Evolutionary conservation across 108 stramenopile species (phyloP).

Genomic region (Pseudonitzschia multistriata): DNA sequence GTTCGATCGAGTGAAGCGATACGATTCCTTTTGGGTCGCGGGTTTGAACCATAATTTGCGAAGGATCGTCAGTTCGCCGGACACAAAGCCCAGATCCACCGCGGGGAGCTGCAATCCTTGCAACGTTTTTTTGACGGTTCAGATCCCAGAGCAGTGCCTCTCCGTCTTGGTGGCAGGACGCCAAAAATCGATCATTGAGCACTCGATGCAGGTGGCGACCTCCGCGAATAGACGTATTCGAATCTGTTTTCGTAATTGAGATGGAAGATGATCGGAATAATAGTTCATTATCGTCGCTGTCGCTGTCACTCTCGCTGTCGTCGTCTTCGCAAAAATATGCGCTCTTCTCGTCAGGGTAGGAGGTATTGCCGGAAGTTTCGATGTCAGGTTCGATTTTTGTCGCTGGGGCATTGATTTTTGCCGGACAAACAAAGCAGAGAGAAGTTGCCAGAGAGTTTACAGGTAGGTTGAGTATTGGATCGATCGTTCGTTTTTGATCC

Average conservation of each 20-base stretch:
- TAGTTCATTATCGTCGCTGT: conserved; percentile 2
- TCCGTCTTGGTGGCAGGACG: conserved; percentile 45
- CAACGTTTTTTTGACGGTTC: conserved; percentile 10
- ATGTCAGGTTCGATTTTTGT: neutral
- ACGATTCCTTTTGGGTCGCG: conserved; percentile 72
- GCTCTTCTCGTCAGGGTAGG: neutral
- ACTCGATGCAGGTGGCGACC: neutral
- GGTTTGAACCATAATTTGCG: conserved; percentile 59
- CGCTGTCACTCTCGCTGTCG: conserved; percentile 3
- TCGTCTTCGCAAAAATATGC: neutral
- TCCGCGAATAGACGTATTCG: neutral
- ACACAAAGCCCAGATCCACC: conserved; percentile 26
- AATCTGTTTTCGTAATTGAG: neutral
- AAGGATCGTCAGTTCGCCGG: conserved; percentile 10
- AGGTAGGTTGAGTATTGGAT: conserved; percentile 27
- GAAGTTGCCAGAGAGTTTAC: conserved; percentile 22
- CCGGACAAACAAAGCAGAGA: conserved; percentile 20
- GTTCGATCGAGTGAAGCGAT: conserved; percentile 58
- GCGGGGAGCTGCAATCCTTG: conserved; percentile 8
- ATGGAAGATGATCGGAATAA: conserved; percentile 23
- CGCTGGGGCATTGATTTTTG: neutral
- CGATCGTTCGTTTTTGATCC: conserved; percentile 1
- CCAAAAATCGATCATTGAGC: conserved; percentile 20
- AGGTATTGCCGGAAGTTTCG: neutral
- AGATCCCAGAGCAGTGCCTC: conserved; percentile 44